These are phyloP conservation scores for Phytophthora ramorum DNA, from an alignment of 352 stramenopile genomes.

Conservation along the genomic window DNA sequence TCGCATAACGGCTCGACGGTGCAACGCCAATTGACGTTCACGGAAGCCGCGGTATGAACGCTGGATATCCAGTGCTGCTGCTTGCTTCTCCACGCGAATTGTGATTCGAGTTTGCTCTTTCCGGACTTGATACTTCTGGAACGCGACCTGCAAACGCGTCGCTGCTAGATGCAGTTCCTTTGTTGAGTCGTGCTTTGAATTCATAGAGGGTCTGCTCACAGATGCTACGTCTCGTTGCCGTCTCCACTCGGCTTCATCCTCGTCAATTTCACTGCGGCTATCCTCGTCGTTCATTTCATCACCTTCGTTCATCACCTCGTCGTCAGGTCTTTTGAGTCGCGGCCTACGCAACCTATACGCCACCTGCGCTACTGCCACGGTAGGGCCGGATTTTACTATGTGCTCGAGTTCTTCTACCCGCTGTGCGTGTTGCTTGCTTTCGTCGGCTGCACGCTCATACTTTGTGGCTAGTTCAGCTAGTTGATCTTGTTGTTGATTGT, in stretches of 20 bases:
- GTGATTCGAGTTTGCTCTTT: conserved; percentile 59
- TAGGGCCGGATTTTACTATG: conserved; percentile 16
- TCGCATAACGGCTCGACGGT: conserved; percentile 63
- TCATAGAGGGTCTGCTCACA: conserved; percentile 11
- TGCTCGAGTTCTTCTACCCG: conserved; percentile 25
- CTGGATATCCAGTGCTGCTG: conserved; percentile 70
- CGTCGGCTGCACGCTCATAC: conserved; percentile 14
- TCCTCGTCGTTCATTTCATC: conserved; percentile 12
- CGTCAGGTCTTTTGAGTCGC: not conserved
- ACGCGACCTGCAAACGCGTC: conserved; percentile 56
- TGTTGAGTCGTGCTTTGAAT: conserved; percentile 41
- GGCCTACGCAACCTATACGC: conserved; percentile 8
- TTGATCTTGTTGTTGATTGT: conserved; percentile 39
- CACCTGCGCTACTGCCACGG: conserved; percentile 18
- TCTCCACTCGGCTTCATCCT: conserved; percentile 48
- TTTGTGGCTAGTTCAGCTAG: conserved; percentile 20
- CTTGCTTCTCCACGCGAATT: conserved; percentile 54
- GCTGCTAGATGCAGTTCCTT: conserved; percentile 62
- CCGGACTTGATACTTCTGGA: conserved; percentile 63
- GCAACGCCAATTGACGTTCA: conserved; percentile 51
- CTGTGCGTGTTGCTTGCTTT: conserved; percentile 34
- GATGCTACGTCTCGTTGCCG: conserved; percentile 34
- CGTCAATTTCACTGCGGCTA: conserved; percentile 32
- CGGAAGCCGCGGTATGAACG: conserved; percentile 68
- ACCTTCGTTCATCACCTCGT: not conserved